Evolutionary conservation across 192 early-diverging fungal genomes (phyloP), one percentile per base, ranked within the genome.

Genomic region (Mortierella hygrophila): DNA sequence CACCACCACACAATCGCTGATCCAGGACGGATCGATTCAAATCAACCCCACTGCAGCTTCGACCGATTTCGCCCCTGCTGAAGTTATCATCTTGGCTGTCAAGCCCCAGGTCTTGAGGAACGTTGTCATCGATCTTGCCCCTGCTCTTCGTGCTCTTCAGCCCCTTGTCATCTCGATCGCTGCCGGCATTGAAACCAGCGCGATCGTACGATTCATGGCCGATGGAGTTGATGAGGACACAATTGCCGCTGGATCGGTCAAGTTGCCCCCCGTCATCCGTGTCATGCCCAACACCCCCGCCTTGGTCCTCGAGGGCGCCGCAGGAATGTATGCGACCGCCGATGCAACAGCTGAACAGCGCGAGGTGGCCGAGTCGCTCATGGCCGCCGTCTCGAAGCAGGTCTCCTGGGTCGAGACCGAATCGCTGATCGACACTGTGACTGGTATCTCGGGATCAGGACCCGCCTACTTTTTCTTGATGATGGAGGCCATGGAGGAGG

Each of bases 251-350:
- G 9, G 40, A 44, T 37, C 74, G n/a, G 40, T 65, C 18, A 44
- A 69, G 21, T 52, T 86, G 1, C 84, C 84, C n/a, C 79, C 84
- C 6, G 85, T 99, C n/a, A 96, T 99, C n/a, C 87, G 97, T 46
- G 94, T 94, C 73, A 99, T 99, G 97, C 97, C 97, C 82, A 99
- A 99, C 83, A 99, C 97, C 42, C 97, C 97, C 49, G 95, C 97
- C 20, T 84, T 99, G 35, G 94, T 97, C 5, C 89, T 90, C 57
- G 95, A 98, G 87, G 98, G 98, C 42, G 98, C 98, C 4, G 92
- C 96, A 15, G 98, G 97, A 23, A 80, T 98, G 87, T 98, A 91
- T 78, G 97, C 97, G 4, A 91, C 93, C 23, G 73, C 80, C 1
- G 87, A 78, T 0, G 95, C 97, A 21, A 92, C 91, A 9, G 85